Percentiles rank a stretch among this genome's conserved stretches.
These are phyloP conservation scores for Wickerhamomyces rabaulensis DNA, from an alignment of 805 yeast genomes.

Conservation along the genomic window DNA sequence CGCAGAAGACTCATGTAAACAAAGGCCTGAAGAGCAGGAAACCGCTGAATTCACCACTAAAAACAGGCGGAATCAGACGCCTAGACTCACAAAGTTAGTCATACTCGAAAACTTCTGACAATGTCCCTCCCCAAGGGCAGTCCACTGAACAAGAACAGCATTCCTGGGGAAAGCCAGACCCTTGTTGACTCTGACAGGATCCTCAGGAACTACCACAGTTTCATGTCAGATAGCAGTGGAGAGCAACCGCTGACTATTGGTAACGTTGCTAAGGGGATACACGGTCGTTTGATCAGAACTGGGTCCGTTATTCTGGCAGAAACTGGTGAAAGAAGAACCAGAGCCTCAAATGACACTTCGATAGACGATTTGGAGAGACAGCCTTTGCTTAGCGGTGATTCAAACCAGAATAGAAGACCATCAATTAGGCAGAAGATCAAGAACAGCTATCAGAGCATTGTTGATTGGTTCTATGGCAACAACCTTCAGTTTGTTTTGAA, in stretches of 20 bases:
- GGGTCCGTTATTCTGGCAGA: slow-evolving; percentile 40
- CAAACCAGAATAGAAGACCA: not conserved
- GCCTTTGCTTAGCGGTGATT: not conserved
- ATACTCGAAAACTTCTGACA: too few relatives aligned
- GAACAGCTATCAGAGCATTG: not conserved
- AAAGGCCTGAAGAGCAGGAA: too few relatives aligned
- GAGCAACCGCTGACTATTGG: slow-evolving; percentile 6
- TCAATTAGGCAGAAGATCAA: not conserved
- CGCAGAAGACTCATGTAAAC: too few relatives aligned
- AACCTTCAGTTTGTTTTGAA: slow-evolving; percentile 39
- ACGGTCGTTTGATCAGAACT: slow-evolving; percentile 16
- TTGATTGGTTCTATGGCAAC: slow-evolving; percentile 3
- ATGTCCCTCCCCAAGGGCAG: not conserved
- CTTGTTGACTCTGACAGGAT: not conserved
- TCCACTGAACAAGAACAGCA: not conserved
- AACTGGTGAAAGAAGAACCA: slow-evolving; percentile 33
- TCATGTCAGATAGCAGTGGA: slow-evolving; percentile 19
- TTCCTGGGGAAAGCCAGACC: not conserved
- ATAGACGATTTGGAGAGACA: slow-evolving; percentile 14
- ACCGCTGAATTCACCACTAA: too few relatives aligned
- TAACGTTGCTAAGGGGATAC: slow-evolving; percentile 9
- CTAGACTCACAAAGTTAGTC: too few relatives aligned
- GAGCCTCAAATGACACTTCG: slow-evolving; percentile 2
- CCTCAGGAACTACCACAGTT: slow-evolving; percentile 16
- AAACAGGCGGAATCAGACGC: too few relatives aligned